Evolutionary conservation across 768 basidiomycete genomes (phyloP), one percentile per base, ranked within the genome.

Genomic region (Tylopilus sp.): DNA sequence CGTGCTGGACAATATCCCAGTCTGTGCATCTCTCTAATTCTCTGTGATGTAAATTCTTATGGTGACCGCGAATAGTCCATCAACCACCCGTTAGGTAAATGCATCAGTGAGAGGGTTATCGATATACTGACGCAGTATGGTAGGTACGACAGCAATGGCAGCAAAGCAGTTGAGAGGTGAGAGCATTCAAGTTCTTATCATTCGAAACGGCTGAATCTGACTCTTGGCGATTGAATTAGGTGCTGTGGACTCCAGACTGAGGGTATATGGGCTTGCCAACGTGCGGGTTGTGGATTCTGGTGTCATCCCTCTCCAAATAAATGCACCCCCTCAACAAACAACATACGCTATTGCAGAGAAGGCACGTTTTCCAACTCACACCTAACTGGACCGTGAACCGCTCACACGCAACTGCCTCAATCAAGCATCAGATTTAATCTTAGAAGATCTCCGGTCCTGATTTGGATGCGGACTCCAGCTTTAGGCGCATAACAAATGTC

Each of bases 91-190:
- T 8, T 37, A 19, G 36, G 36, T 37, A n/a, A 17, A 16, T 48
- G 24, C 11, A 8, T 24, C 14, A 16, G 3, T 14, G n/a, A 37
- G 4, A 29, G 24, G n/a, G 16, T 30, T 21, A 37, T 19, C 9
- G 6, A 19, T 19, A 4, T 7, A 5, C 37, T 53, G 29, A 49
- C 51, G 4, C 28, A 33, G 12, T 6, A 34, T 24, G 9, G 1
- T 26, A 53, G 52, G 52, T 25, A 53, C 38, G 22, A 41, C 52
- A 6, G n/a, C 47, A 1, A 53, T 53, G 47, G 52, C 52, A 26
- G 24, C 46, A 22, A 36, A 40, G 37, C 11, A 49, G 9, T 17
- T 49, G 14, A 31, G 48, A 42, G 48, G 52, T 40, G 11, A 40
- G 29, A 31, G 14, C 5, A 5, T n/a, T 2, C n/a, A n/a, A 16